Base-by-base conservation (phyloP, 176 grass and related monocot species). In the Hordeum marinum region DNA sequence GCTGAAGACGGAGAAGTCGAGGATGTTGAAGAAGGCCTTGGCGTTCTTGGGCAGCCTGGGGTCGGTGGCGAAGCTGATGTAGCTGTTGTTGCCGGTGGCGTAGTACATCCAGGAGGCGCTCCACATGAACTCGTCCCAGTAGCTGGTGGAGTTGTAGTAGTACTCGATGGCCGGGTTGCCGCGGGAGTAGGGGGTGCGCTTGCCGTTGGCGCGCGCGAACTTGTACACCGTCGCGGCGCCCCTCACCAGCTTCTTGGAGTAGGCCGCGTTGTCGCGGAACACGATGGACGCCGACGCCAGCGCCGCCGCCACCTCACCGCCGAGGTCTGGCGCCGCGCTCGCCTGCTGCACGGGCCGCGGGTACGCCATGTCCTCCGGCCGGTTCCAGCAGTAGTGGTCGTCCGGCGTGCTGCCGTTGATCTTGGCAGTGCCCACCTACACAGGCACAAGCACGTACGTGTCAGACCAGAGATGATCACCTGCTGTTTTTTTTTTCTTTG, bases 101-200 rank as follows among this genome's bases (percentile, higher is more conserved):
- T 98, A 98, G 88, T 94, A 98, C 96, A 98, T 94, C 96, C 96
- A 98, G 11, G 84, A 90, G 0, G 96, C 96, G 80, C 93, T 90
- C 96, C 96, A 98, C 96, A 98, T 95, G 91, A 68, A 98, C 91
- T 95, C 96, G 64, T 98, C 96, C 96, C 93, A 98, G 89, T 92
- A 98, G 2, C 89, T 67, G 3, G 90, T 95, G 4, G 93, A 95
- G 85, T 95, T 98, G 85, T 95, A 98, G 91, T 67, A 98, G 27
- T 80, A 58, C 84, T 89, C 85, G 39, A 91, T 94, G 83, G 34
- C 12, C 24, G 11, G 84, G 80, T 85, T 92, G 61, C 83, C 91
- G 15, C 34, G 61, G 24, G 93, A 95, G 90, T 98, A 98, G 1
- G 25, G 27, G 6, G 83, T 80, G 52, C 93, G 93, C 68, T 21